These are phyloP conservation scores for Dactylis glomerata DNA, from an alignment of 176 grass and related monocot species.

Conservation along the genomic window DNA sequence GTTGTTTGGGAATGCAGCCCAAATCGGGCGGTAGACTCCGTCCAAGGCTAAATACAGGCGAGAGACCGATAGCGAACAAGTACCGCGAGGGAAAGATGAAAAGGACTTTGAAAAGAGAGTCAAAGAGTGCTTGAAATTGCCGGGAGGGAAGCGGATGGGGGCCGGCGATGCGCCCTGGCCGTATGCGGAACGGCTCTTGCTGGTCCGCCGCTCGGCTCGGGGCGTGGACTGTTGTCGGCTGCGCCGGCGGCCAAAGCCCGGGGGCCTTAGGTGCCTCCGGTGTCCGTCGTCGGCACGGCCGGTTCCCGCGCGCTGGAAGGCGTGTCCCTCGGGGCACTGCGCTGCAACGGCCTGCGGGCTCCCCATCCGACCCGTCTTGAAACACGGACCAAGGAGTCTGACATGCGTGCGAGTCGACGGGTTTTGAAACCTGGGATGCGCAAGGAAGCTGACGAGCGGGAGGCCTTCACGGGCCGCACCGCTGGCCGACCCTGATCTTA, in stretches of 20 bases:
- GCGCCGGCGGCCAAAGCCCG: too few relatives aligned
- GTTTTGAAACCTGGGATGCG: constrained; percentile 8
- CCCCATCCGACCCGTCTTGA: constrained; percentile 65
- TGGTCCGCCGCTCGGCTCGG: background rate
- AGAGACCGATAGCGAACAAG: constrained; percentile 72
- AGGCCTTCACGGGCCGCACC: constrained; percentile 13
- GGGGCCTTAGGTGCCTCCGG: too few relatives aligned
- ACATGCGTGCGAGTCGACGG: constrained; percentile 29
- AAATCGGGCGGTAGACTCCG: constrained; percentile 55
- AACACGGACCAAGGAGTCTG: constrained; percentile 91
- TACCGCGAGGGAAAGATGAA: constrained; percentile 80
- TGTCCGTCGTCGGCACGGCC: too few relatives aligned
- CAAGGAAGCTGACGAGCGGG: constrained; percentile 22
- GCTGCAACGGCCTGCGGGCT: constrained; percentile 30
- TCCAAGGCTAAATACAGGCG: constrained; percentile 61
- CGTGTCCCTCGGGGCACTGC: background rate
- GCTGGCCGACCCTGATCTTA: constrained; percentile 56
- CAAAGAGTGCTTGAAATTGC: constrained; percentile 83
- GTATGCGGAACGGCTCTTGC: constrained; percentile 24
- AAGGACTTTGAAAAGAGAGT: constrained; percentile 91
- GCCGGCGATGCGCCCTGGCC: constrained; percentile 37
- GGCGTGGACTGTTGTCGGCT: too few relatives aligned
- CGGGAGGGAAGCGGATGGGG: constrained; percentile 80
- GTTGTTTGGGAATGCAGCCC: constrained; percentile 65
- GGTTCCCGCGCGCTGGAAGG: too few relatives aligned